Evolutionary conservation across 1,284 basidiomycete species (phyloP).

Genomic region (Cystobasidium sp.): DNA sequence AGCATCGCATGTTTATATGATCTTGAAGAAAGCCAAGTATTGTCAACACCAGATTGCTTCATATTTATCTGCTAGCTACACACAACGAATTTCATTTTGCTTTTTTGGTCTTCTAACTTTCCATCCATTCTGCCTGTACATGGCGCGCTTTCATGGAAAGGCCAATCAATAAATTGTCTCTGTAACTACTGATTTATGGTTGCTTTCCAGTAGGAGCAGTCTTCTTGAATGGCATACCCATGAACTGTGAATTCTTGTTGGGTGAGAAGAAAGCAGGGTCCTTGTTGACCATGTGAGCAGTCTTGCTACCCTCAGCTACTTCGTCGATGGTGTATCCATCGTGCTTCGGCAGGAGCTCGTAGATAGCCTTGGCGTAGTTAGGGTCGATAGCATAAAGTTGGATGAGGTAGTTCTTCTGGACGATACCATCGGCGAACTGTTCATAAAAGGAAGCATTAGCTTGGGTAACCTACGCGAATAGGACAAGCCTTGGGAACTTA

Average conservation of each 20-base stretch:
- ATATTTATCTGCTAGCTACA: no score
- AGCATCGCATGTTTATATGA: no score
- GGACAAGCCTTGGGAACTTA: conserved; percentile 17
- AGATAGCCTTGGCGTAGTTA: conserved; percentile 54
- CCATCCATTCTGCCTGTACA: no score
- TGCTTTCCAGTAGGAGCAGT: conserved; percentile 22
- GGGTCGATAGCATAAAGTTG: conserved; percentile 55
- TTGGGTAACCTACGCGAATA: neutral
- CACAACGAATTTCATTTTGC: no score
- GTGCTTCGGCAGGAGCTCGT: conserved; percentile 53
- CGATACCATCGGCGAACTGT: conserved; percentile 55
- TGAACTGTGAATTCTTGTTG: conserved; percentile 43
- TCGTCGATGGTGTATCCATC: conserved; percentile 52
- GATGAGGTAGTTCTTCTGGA: conserved; percentile 55
- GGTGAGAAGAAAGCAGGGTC: conserved; percentile 42
- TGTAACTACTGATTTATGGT: no score
- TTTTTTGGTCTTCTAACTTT: no score
- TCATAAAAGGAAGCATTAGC: neutral
- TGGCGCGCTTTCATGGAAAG: no score
- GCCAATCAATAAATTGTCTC: no score
- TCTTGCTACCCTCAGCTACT: conserved; percentile 48
- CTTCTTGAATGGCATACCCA: conserved; percentile 47
- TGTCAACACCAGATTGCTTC: no score
- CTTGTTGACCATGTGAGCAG: conserved; percentile 47
- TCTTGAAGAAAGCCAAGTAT: no score